Percentiles rank a stretch among this genome's conserved stretches.
These are phyloP conservation scores for Drechslerella coelobrocha DNA, from an alignment of 2,329 filamentous ascomycete species.

Conservation along the genomic window DNA sequence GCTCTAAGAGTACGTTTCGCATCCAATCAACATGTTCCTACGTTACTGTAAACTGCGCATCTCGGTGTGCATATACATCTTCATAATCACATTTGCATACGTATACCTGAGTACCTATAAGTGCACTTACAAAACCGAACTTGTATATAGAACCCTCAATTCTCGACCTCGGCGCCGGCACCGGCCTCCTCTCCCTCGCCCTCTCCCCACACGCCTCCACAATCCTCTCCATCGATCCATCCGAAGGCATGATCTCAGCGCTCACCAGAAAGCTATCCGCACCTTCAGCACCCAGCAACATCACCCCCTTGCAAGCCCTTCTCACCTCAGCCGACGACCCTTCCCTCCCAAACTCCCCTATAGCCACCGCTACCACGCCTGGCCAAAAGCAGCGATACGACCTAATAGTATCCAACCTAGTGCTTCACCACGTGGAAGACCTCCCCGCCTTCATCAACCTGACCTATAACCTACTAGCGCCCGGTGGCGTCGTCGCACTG, in stretches of 20 bases:
- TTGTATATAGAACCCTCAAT: slow-evolving; percentile 58
- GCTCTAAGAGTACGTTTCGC: slow-evolving; percentile 19
- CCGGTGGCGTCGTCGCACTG: slow-evolving; percentile 63
- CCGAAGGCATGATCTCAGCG: slow-evolving; percentile 65
- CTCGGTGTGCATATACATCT: slow-evolving; percentile 4
- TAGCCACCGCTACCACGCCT: neutral
- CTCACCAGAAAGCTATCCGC: slow-evolving; percentile 61
- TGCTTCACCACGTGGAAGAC: slow-evolving; percentile 65
- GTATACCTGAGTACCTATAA: slow-evolving; percentile 56
- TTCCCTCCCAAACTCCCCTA: slow-evolving; percentile 57
- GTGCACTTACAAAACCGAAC: neutral
- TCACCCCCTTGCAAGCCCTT: slow-evolving; percentile 61
- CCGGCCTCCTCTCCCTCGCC: slow-evolving; percentile 64
- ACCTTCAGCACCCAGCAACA: slow-evolving; percentile 58
- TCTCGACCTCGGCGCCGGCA: slow-evolving; percentile 67
- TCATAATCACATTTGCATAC: slow-evolving; percentile 18
- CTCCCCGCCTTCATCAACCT: slow-evolving; percentile 60
- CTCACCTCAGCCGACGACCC: slow-evolving; percentile 60
- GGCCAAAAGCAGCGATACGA: slow-evolving; percentile 60
- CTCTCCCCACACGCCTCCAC: slow-evolving; percentile 62
- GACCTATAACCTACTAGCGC: slow-evolving; percentile 61
- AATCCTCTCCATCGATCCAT: slow-evolving; percentile 65
- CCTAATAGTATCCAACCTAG: slow-evolving; percentile 64
- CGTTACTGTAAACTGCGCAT: too few relatives aligned
- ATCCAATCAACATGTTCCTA: slow-evolving; percentile 8